Percentiles rank a stretch among this genome's conserved stretches.
phyloP scores from a whole-genome alignment of 2,329 filamentous ascomycete species.

The Penicillium glabrum region DNA sequence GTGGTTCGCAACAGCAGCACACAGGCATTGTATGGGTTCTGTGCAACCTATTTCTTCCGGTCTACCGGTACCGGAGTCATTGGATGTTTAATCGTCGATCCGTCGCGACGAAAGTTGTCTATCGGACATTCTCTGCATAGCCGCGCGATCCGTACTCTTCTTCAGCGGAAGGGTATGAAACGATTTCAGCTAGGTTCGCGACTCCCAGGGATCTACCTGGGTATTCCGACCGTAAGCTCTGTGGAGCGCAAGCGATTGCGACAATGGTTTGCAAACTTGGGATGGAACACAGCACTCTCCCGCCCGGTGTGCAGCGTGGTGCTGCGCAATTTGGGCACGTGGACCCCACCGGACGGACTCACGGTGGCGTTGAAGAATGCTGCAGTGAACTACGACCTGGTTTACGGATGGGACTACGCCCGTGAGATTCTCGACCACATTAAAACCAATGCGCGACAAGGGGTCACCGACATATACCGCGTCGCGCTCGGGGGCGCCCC shows the following conservation, averaged over 20 bases:
- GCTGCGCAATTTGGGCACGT: constrained; percentile 69
- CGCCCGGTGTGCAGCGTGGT: constrained; percentile 69
- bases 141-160: constrained; percentile 73
- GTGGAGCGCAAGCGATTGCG: constrained; percentile 61
- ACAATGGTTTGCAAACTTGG: constrained; percentile 86
- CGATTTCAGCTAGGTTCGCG: constrained; percentile 78
- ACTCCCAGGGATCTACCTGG: constrained; percentile 82
- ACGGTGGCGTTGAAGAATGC: constrained; percentile 70
- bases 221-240: constrained; percentile 70
- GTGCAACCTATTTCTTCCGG: constrained; percentile 79
- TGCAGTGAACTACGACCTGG: constrained; percentile 77
- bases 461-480: constrained; percentile 76
- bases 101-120: constrained; percentile 78
- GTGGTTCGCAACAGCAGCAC: constrained; percentile 94
- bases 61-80: constrained; percentile 72
- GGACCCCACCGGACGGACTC: constrained; percentile 75
- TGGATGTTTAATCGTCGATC: constrained; percentile 86
- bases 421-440: constrained; percentile 74
- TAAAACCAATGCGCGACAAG: constrained; percentile 70
- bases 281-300: constrained; percentile 74
- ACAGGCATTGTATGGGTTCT: constrained; percentile 86
- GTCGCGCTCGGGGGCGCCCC: constrained; percentile 70
- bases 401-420: constrained; percentile 75
- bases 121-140: constrained; percentile 89
- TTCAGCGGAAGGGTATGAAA: constrained; percentile 70